Percentiles rank a stretch among this genome's conserved stretches.
phyloP scores from a whole-genome alignment of 331 rosid genomes.

The Arachis monticola region DNA sequence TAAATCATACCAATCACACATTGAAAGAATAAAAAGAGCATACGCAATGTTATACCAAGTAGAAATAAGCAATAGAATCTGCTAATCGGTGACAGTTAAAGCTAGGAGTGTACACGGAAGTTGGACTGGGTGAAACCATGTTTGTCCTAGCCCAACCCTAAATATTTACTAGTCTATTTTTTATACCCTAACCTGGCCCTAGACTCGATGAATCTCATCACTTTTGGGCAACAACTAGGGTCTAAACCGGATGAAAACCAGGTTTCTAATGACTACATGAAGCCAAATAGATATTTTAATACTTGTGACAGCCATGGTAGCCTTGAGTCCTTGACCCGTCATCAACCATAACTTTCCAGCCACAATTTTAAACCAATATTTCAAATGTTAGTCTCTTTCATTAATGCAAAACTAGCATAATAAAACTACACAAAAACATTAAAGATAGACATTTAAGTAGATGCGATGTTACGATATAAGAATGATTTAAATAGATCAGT shows the following conservation, averaged over 20 bases:
- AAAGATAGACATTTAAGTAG: too few relatives aligned
- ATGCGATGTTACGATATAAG: too few relatives aligned
- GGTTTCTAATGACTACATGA: not conserved
- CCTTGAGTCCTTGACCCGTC: constrained; percentile 52
- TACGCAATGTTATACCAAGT: constrained; percentile 18
- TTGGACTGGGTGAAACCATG: too few relatives aligned
- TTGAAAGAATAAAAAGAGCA: constrained; percentile 25
- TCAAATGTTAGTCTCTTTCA: constrained; percentile 18
- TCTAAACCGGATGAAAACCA: too few relatives aligned
- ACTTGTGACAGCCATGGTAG: constrained; percentile 53
- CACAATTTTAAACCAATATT: constrained; percentile 45
- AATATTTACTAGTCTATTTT: too few relatives aligned
- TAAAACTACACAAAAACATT: not conserved
- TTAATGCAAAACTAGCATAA: not conserved
- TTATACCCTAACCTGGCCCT: too few relatives aligned
- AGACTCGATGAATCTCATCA: too few relatives aligned
- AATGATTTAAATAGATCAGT: constrained; percentile 12
- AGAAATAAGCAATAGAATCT: constrained; percentile 9
- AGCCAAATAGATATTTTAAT: constrained; percentile 11
- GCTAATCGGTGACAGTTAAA: constrained; percentile 20
- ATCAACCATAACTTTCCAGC: constrained; percentile 72
- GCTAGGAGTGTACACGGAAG: not conserved
- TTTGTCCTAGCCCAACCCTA: too few relatives aligned
- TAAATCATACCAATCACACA: constrained; percentile 28
- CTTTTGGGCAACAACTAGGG: too few relatives aligned